Base-by-base conservation (phyloP, 129 eudicot species). In the Artemisia tridentata region DNA sequence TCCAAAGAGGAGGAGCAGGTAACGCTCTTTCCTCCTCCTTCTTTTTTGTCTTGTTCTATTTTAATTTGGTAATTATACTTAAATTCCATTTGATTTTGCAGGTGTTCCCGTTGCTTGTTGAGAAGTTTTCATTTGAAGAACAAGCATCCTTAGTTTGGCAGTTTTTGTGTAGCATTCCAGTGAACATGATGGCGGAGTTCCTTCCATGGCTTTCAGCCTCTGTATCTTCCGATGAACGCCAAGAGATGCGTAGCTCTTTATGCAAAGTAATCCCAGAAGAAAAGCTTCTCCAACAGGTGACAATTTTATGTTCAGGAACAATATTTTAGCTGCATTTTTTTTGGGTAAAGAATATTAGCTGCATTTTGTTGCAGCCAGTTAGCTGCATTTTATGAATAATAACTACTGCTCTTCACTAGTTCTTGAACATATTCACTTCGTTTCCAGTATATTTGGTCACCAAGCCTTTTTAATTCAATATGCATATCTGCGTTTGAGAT, bases 1-100 rank as follows among this genome's bases (percentile, higher is more conserved):
- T 89, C 92, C 71, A 93, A 93, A 84, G 98, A 93, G 77, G 98
- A 93, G 71, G 97, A 93, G 75, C 98, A 93, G 92, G 98, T 93
- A 14, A 53, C 1, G 20, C 19, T 31, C 64, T 9, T 72, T 38
- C 13, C 18, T 13, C 25, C 56, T 31, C 47, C 7, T 12, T 11
- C 9, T 16, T 25, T 25, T 17, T 27, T 7, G 18, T 56, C 11
- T 10, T 61, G 46, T 38, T 62, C 0, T 45, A 54, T 43, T 7
- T 38, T 1, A 7, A 38, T 38, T 38, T 7, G 45, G 11, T 38
- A 7, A 38, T 7, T 38, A 38, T 38, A 38, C 45, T 38, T 38
- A 9, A 38, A 38, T 38, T 7, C 41, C 20, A 15, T 55, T 34
- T 61, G 3, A 12, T 59, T 63, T 59, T 73, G 54, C 82, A 95